Conservation (phyloP, 2,329 filamentous ascomycete genomes). For the Colletotrichum kahawae region DNA sequence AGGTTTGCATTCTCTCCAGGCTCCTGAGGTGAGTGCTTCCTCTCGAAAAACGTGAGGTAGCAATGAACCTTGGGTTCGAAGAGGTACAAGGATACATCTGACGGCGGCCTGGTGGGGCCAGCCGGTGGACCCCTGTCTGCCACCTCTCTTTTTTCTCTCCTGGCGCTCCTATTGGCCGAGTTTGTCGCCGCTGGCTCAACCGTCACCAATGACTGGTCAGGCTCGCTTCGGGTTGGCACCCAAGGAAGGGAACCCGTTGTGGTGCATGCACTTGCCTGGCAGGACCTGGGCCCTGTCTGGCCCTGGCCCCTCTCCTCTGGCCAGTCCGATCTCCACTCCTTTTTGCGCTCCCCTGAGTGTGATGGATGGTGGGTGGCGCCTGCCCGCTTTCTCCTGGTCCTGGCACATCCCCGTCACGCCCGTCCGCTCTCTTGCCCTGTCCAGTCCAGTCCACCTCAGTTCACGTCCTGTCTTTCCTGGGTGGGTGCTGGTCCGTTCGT, state of each 20-base stretch:
- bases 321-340: slow-evolving; percentile 16
- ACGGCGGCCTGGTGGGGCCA: background rate
- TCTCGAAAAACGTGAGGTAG: background rate
- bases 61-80: background rate
- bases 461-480: background rate
- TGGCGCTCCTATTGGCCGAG: slow-evolving; percentile 1
- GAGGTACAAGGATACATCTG: background rate
- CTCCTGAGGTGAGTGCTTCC: background rate
- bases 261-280: slow-evolving; percentile 1
- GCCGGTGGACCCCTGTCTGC: background rate
- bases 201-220: background rate
- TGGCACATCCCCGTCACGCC: background rate
- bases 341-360: slow-evolving; percentile 3
- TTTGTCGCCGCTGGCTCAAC: background rate
- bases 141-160: background rate
- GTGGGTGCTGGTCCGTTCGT: background rate
- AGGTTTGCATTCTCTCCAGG: background rate
- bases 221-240: slow-evolving; percentile 9
- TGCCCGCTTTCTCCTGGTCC: background rate
- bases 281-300: slow-evolving; percentile 10
- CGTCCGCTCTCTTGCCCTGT: slow-evolving; percentile 24
- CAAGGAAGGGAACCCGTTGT: background rate
- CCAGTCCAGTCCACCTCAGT: background rate
- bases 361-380: background rate
- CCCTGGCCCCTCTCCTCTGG: background rate